Evolutionary conservation across 2,329 filamentous ascomycete genomes (phyloP), one percentile per base, ranked within the genome.

Genomic region (Talaromyces sp.): DNA sequence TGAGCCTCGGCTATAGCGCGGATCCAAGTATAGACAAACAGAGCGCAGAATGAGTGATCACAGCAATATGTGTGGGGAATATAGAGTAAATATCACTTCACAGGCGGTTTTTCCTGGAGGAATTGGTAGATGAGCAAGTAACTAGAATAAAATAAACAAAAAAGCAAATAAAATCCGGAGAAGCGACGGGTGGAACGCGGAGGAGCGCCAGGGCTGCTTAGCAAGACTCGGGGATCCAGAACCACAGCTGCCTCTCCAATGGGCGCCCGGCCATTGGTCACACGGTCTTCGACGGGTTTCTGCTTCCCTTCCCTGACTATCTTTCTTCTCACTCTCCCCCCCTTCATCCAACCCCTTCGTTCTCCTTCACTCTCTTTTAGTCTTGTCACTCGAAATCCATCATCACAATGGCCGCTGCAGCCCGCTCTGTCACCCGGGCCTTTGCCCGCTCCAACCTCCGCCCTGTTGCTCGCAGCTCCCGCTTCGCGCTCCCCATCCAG

Each of bases 401-500:
- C 57, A 28, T 53, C 69, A 72, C 68, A 66, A 78, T 78, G 73
- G 76, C 77, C 50, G 72, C 74, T 23, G 75, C 74, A 71, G 76
- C 78, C 65, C 73, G 77, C 66, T 72, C 75, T 64, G 71, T 77
- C 64, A 74, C 77, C 47, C 74, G 77, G 65, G 77, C 75, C 52
- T 70, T 80, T 66, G 68, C 78, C 62, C 78, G 77, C 69, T 75
- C 75, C 5, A 72, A 72, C 61, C 72, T 76, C 68, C 73, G 75
- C 66, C 70, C 75, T 75, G 76, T 79, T 61, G 69, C 76, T 59
- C 82, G 82, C 73, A 86, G 89, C 76, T 76, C 80, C 58, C 82
- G 83, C 67, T 87, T 87, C 78, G 80, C 80, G 59, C 76, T 79
- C 63, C 73, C 76, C 50, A 85, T 89, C 68, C 85, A 89, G 70